These are phyloP conservation scores for Globisporangium takayamanum DNA, from an alignment of 352 stramenopile genomes.

Conservation along the genomic window DNA sequence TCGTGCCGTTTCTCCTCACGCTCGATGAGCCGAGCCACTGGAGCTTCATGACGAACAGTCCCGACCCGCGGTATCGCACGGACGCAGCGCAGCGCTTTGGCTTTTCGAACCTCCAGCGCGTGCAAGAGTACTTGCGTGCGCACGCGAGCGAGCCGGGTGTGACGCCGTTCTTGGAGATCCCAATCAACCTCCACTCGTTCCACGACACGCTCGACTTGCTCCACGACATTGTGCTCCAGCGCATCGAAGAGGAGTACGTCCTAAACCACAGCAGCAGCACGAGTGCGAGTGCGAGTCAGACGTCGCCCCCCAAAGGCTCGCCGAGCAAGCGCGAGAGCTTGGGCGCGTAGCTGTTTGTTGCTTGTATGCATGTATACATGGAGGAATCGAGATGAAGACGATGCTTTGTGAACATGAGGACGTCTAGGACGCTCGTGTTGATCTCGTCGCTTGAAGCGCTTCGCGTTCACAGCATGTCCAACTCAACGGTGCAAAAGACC, in stretches of 20 bases:
- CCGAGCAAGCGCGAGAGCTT: neutral
- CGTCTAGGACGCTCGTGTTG: too few species aligned
- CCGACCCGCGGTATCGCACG: conserved; percentile 72
- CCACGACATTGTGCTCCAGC: conserved; percentile 80
- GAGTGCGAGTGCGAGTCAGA: neutral
- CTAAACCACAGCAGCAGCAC: conserved; percentile 2
- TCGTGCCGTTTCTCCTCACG: conserved; percentile 73
- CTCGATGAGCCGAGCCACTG: conserved; percentile 58
- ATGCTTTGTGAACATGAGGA: too few species aligned
- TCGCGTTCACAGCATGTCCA: too few species aligned
- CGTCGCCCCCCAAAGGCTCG: too few species aligned
- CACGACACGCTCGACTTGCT: conserved; percentile 79
- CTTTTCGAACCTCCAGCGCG: conserved; percentile 69
- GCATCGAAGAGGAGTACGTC: conserved; percentile 76
- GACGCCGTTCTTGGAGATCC: conserved; percentile 69
- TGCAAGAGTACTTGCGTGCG: conserved; percentile 66
- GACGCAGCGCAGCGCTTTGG: conserved; percentile 34
- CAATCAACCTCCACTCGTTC: conserved; percentile 83
- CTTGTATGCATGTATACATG: too few species aligned
- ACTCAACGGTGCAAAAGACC: too few species aligned
- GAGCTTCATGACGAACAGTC: conserved; percentile 80
- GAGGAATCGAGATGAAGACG: too few species aligned
- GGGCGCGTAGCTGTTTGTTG: too few species aligned
- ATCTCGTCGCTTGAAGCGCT: too few species aligned
- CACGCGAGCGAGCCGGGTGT: conserved; percentile 37